A percentile compares a stretch with the other conserved stretches of the same genome.
These are phyloP conservation scores for Diaporthe velutina DNA, from an alignment of 2,329 filamentous ascomycete species.

Conservation along the genomic window DNA sequence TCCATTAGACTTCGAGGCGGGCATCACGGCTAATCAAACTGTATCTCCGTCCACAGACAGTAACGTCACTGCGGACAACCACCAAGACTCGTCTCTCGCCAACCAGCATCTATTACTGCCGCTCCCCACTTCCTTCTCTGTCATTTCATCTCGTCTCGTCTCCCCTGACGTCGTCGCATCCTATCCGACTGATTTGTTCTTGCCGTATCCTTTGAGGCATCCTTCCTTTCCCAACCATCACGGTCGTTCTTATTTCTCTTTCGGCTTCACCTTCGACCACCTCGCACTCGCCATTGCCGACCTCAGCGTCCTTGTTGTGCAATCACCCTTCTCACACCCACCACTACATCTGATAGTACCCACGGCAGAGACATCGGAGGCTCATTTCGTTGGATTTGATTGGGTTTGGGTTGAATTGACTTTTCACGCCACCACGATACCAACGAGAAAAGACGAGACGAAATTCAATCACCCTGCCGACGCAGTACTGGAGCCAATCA, in stretches of 20 bases:
- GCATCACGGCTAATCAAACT: conserved; percentile 24
- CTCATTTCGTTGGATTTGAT: not conserved
- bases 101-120: no score
- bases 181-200: not conserved
- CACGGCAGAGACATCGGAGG: not conserved
- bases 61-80: conserved; percentile 5
- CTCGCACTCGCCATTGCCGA: not conserved
- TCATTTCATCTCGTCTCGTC: conserved; percentile 17
- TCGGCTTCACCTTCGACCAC: not conserved
- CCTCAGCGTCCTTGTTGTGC: not conserved
- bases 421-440: conserved; percentile 14
- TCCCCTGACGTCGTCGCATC: conserved; percentile 6
- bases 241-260: not conserved
- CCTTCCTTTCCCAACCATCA: not conserved
- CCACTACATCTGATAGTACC: not conserved
- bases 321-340: not conserved
- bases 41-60: conserved; percentile 14
- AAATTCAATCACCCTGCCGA: conserved; percentile 2
- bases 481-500: not conserved
- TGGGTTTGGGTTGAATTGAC: not conserved
- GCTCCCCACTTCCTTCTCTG: no score
- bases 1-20: conserved; percentile 18
- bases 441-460: conserved; percentile 31
- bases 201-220: not conserved
- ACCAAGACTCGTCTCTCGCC: not conserved